These are phyloP conservation scores for Xylaria flabelliformis DNA, from an alignment of 495 filamentous ascomycete species.

Conservation along the genomic window DNA sequence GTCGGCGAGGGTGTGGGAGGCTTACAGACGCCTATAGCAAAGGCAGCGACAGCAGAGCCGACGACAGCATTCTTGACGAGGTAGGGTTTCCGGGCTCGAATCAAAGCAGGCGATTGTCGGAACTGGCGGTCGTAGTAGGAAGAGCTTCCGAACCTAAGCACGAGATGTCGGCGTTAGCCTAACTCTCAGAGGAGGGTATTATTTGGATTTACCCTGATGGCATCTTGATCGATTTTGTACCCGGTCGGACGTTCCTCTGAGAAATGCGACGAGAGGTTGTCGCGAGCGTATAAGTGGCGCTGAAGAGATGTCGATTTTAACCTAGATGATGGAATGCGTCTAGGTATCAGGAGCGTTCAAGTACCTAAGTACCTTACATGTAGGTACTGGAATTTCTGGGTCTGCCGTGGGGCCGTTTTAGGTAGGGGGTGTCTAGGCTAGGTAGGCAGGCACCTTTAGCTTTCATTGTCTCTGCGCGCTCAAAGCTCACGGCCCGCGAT, in stretches of 20 bases:
- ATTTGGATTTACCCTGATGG: conserved; percentile 33
- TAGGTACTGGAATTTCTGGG: not conserved
- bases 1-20: not conserved
- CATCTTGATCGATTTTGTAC: conserved; percentile 34
- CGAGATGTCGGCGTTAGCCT: conserved; percentile 1
- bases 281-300: not conserved
- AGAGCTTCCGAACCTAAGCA: conserved; percentile 46
- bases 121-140: conserved; percentile 90
- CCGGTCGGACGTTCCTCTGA: conserved; percentile 27
- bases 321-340: not conserved
- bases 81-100: conserved; percentile 89
- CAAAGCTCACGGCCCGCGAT: conserved; percentile 12
- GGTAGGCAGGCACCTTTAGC: not conserved
- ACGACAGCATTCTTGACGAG: conserved; percentile 86
- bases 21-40: conserved; percentile 84
- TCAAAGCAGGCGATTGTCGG: conserved; percentile 80
- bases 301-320: not conserved
- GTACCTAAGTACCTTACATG: not conserved
- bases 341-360: no score
- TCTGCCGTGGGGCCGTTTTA: not conserved
- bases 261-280: conserved; percentile 20
- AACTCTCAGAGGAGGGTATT: not conserved
- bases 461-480: conserved; percentile 18
- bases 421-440: not conserved
- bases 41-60: conserved; percentile 69